Percentiles rank a stretch among this genome's conserved stretches.
Conservation (phyloP, 768 basidiomycete genomes). For the Leccinum variicolor region DNA sequence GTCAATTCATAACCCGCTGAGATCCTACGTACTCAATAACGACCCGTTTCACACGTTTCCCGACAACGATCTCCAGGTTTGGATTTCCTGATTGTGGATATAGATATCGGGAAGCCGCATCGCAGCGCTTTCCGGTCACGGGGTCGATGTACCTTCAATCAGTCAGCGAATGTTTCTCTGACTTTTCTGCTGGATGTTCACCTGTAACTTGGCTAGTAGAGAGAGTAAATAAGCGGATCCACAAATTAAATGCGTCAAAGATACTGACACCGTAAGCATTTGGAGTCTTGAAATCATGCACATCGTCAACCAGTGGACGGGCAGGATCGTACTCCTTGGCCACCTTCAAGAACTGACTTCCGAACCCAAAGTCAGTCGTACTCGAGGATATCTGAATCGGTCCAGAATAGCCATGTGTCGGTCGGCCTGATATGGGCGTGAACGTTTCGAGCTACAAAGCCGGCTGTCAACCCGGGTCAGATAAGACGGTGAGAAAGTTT, state of each 20-base stretch:
- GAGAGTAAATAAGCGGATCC: neutral
- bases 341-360: conserved; percentile 44
- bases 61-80: conserved; percentile 31
- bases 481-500: neutral
- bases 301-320: conserved; percentile 41
- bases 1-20: neutral
- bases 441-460: conserved; percentile 45
- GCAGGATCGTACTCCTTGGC: conserved; percentile 44
- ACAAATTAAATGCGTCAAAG: neutral
- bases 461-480: conserved; percentile 33
- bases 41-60: conserved; percentile 7
- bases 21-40: neutral
- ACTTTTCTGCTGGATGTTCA: neutral
- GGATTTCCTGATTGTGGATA: conserved; percentile 29
- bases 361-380: conserved; percentile 10
- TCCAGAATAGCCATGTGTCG: conserved; percentile 35
- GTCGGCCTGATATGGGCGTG: conserved; percentile 27
- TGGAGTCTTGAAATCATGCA: conserved; percentile 38
- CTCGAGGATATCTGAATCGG: conserved; percentile 22
- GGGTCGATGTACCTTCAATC: conserved; percentile 49
- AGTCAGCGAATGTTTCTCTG: no score
- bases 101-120: conserved; percentile 33
- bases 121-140: conserved; percentile 32
- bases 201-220: conserved; percentile 13
- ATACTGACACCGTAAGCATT: conserved; percentile 21